Evolutionary conservation across 768 basidiomycete species (phyloP), one percentile per base, ranked within the genome.

Genomic region (Lactarius indigo): DNA sequence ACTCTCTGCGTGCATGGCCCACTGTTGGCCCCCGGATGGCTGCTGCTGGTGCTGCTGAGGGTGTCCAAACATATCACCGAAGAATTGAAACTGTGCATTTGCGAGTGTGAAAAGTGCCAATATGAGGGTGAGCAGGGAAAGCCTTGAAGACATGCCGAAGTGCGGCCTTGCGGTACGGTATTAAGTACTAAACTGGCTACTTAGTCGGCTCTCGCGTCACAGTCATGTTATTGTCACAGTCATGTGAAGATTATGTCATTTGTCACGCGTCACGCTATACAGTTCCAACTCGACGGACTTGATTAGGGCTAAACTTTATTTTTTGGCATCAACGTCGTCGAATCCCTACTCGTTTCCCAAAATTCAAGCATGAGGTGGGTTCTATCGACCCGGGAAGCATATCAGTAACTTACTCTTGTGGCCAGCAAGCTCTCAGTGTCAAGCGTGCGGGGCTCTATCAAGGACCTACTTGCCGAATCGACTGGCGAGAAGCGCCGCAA

Each of bases 391-490:
- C 5, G 31, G 26, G n/a, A 15, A 18, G 26, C 52, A 18, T 13
- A 6, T 5, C 31, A 18, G 12, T 8, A 28, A 17, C 41, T 56
- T n/a, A 60, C 33, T 28, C 26, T n/a, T 39, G 30, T 59, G 3
- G 10, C 8, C 74, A 85, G 84, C 77, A 97, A 96, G 84, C 90
- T 97, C 80, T 93, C 92, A 90, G 96, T 96, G 87, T 87, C 94
- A 90, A 96, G 95, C 89, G 96, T 99, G 93, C 96, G 97, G 89
- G 89, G 88, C 82, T 94, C 92, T 76, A 87, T 98, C 81, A 92
- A 92, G 80, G 92, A 94, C 72, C 86, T 98, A 70, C 85, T 96
- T 68, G 87, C 84, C 64, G 87, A 89, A 20, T 87, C 94, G 74
- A 90, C 80, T 72, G 89, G 89, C 81, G 94, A 94, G 79, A 90